A percentile compares a stretch with the other conserved stretches of the same genome.
Evolutionary conservation across 345 rosid genomes (phyloP).

Genomic region (Excoecaria cochinchinensis): DNA sequence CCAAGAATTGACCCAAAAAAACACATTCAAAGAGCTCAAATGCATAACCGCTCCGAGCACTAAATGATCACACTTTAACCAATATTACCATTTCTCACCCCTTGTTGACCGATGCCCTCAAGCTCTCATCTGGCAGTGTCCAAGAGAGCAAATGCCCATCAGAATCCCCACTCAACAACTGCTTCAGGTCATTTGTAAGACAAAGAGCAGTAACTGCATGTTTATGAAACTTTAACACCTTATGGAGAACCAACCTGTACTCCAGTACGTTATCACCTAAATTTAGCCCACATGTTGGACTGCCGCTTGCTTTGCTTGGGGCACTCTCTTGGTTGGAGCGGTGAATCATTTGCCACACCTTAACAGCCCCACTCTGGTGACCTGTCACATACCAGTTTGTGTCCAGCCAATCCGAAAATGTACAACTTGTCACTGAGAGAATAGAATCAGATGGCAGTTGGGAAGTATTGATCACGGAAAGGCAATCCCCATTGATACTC

Average conservation of each 20-base stretch:
- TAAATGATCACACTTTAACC: conserved; percentile 8
- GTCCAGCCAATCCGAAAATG: conserved; percentile 89
- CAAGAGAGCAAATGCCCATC: conserved; percentile 88
- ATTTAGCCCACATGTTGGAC: conserved; percentile 53
- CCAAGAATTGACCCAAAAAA: conserved; percentile 19
- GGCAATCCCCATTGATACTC: conserved; percentile 98
- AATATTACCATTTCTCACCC: conserved; percentile 32
- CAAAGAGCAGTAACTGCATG: conserved; percentile 84
- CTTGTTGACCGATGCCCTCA: conserved; percentile 57
- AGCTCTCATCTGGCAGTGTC: conserved; percentile 84
- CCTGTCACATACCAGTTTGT: conserved; percentile 95
- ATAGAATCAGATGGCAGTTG: conserved; percentile 96
- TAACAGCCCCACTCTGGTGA: conserved; percentile 97
- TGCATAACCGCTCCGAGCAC: conserved; percentile 19
- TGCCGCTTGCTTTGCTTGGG: conserved; percentile 44
- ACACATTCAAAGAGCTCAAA: conserved; percentile 7
- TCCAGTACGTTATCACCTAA: conserved; percentile 66
- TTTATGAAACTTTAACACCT: conserved; percentile 82
- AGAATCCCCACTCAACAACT: conserved; percentile 89
- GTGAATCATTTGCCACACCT: conserved; percentile 96
- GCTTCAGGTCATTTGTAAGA: conserved; percentile 80
- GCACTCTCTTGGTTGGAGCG: conserved; percentile 52
- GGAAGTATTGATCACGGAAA: conserved; percentile 82
- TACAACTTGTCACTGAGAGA: conserved; percentile 78
- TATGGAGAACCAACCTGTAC: conserved; percentile 77